These are phyloP conservation scores for Ustilago loliicola DNA, from an alignment of 1,284 basidiomycete genomes.

Conservation along the genomic window DNA sequence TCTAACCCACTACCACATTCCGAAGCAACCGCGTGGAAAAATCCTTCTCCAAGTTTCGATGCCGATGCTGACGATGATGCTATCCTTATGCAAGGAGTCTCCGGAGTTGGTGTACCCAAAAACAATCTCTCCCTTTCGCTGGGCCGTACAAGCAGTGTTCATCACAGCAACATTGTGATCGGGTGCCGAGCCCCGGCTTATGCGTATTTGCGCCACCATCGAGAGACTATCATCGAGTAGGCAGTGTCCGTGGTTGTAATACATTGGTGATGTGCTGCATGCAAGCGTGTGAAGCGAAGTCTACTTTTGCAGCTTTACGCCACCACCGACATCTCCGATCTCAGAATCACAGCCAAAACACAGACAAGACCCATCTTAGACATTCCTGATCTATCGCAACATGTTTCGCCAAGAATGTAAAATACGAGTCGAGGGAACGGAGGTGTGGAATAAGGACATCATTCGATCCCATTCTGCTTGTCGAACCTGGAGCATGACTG, in stretches of 20 bases:
- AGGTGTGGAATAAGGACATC: background rate
- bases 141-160: background rate
- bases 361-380: background rate
- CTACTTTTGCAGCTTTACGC: background rate
- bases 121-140: background rate
- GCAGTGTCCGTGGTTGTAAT: background rate
- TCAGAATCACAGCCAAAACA: background rate
- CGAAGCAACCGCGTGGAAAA: background rate
- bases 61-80: slow-evolving; percentile 3
- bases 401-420: background rate
- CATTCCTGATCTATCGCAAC: background rate
- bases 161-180: background rate
- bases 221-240: background rate
- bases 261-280: background rate
- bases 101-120: background rate
- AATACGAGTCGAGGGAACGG: background rate
- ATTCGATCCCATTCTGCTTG: background rate
- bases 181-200: background rate
- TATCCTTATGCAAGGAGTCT: background rate
- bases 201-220: slow-evolving; percentile 4
- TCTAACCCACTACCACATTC: background rate
- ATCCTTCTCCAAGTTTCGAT: background rate
- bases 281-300: slow-evolving; percentile 4
- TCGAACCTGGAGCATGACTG: background rate
- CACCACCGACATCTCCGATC: background rate